Base-by-base conservation (phyloP, 148 eudicot species). In the Fagopyrum esculentum region DNA sequence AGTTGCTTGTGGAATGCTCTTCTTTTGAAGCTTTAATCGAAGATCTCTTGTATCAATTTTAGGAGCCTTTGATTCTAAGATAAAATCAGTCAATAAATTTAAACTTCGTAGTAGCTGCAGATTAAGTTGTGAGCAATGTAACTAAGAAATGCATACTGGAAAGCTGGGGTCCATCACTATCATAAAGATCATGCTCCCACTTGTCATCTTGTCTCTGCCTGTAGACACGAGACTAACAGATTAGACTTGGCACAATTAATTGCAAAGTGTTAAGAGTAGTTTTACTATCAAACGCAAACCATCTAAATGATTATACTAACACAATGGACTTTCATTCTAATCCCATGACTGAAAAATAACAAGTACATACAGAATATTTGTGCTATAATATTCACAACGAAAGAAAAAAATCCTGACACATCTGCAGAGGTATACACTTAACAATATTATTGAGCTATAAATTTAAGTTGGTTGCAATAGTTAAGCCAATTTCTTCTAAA, bases 131-230 rank as follows among this genome's bases (percentile, higher is more conserved):
- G 29, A 54, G 73, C 35, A 61, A 71, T 22, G 46, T 64, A 80
- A 78, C 60, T 76, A 52, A 8, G 6, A 30, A 12, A 40, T 5
- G 47, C 88, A 69, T 87, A 93, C 93, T 77, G 80, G 83, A 80
- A 69, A 83, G 75, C 72, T 83, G 90, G 29, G 89, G 85, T 52
- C 49, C 89, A 46, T 77, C 77, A 12, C 79, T 82, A 45, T 19
- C 63, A 19, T 73, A 90, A 73, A 93, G 90, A 82, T 93, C 93
- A 82, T 93, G 96, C 66, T 87, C 92, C 98, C 98, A 93, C 81
- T 93, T 90, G 85, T 89, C 96, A 77, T 89, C 96, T 73, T 89
- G 90, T 78, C 98, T 86, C 74, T 79, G 93, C 87, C 96, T 93
- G 89, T 84, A 92, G 19, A 74, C 63, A 52, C 45, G 40, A 57